These are phyloP conservation scores for Melastoma malabathricum DNA, from an alignment of 345 rosid species.

Conservation along the genomic window DNA sequence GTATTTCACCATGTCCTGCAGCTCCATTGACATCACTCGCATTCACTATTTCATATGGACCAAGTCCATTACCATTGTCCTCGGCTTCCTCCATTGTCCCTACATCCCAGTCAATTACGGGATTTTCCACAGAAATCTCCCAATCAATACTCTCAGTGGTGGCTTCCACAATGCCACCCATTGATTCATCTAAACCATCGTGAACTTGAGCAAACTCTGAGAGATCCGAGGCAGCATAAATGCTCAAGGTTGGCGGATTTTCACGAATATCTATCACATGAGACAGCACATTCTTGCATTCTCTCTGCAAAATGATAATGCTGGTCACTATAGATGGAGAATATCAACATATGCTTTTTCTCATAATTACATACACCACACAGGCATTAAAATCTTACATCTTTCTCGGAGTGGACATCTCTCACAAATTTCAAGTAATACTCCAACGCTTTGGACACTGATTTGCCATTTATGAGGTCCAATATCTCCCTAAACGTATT, in stretches of 20 bases:
- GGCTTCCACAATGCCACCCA: slow-evolving; percentile 29
- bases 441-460: slow-evolving; percentile 54
- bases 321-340: too few species aligned
- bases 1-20: slow-evolving; percentile 20
- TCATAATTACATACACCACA: too few species aligned
- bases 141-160: slow-evolving; percentile 60
- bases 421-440: slow-evolving; percentile 70
- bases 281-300: slow-evolving; percentile 28
- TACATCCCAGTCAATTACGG: slow-evolving; percentile 93
- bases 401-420: slow-evolving; percentile 77
- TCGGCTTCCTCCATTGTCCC: slow-evolving; percentile 69
- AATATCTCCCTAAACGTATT: slow-evolving; percentile 55
- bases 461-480: slow-evolving; percentile 63
- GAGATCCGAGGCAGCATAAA: slow-evolving; percentile 41
- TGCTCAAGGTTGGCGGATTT: slow-evolving; percentile 62
- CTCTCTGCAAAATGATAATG: slow-evolving; percentile 43
- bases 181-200: slow-evolving; percentile 23
- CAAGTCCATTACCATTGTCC: slow-evolving; percentile 66
- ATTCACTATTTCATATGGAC: slow-evolving; percentile 76
- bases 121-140: slow-evolving; percentile 73
- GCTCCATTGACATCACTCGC: slow-evolving; percentile 58
- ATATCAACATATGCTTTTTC: too few species aligned
- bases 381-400: slow-evolving; percentile 34
- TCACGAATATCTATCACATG: slow-evolving; percentile 59
- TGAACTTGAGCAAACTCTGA: slow-evolving; percentile 27